A percentile compares a stretch with the other conserved stretches of the same genome.
Conservation (phyloP, 139 green algal species). For the Micractinium conductrix region DNA sequence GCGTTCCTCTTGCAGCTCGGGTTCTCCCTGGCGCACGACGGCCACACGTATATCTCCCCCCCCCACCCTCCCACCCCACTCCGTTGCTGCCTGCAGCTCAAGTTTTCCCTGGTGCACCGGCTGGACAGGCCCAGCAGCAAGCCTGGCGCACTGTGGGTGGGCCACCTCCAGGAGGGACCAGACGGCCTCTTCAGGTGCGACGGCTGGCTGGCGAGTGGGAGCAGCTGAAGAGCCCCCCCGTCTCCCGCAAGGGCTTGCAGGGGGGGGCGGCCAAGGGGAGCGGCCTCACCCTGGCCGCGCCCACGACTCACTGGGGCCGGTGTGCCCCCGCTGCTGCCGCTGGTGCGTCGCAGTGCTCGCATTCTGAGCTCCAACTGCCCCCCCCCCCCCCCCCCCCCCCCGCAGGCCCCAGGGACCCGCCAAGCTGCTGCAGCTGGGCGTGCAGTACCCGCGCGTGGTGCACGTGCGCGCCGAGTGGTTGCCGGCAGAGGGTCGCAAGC, state of each 20-base stretch:
- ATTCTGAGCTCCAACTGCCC: too few species aligned
- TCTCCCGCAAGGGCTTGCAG: too few species aligned
- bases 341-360: too few species aligned
- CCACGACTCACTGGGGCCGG: too few species aligned
- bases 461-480: slow-evolving; percentile 44
- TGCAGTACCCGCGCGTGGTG: slow-evolving; percentile 40
- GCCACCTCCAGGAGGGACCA: slow-evolving; percentile 22
- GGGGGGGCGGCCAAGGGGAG: too few species aligned
- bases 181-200: slow-evolving; percentile 41
- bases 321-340: too few species aligned
- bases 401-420: neutral
- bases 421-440: slow-evolving; percentile 33
- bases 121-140: slow-evolving; percentile 27
- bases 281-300: too few species aligned
- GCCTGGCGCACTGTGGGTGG: slow-evolving; percentile 41
- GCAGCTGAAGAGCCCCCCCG: too few species aligned
- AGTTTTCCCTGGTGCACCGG: slow-evolving; percentile 37
- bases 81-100: neutral
- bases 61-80: neutral
- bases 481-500: neutral
- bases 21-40: too few species aligned
- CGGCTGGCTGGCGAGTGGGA: too few species aligned
- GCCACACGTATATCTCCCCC: too few species aligned
- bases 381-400: neutral
- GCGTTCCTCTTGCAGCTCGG: too few species aligned